Conservation (phyloP, 495 filamentous ascomycete species). For the Aspergillus homomorphus region DNA sequence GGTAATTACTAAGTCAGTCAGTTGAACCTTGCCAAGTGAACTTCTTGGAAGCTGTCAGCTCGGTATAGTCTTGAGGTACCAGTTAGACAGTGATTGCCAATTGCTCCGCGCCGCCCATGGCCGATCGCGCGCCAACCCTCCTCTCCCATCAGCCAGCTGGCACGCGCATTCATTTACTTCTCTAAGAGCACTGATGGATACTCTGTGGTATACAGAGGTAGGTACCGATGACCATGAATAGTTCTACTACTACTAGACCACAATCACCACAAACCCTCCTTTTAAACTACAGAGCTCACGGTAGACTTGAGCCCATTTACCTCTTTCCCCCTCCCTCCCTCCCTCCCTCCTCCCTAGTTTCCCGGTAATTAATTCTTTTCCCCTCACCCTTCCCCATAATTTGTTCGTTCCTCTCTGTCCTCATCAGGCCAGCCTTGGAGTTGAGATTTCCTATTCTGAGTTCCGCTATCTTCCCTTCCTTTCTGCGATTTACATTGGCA, state of each 20-base stretch:
- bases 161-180: slow-evolving; percentile 21
- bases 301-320: neutral
- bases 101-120: slow-evolving; percentile 33
- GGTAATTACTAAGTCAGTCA: too few relatives aligned
- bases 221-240: too few relatives aligned
- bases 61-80: too few relatives aligned
- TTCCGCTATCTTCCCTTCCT: neutral
- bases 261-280: slow-evolving; percentile 1
- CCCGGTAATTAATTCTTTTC: neutral
- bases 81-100: slow-evolving; percentile 3
- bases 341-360: neutral
- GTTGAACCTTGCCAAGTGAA: too few relatives aligned
- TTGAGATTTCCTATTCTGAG: neutral
- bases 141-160: slow-evolving; percentile 24
- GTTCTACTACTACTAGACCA: neutral
- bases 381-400: neutral
- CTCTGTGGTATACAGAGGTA: neutral
- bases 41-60: too few relatives aligned
- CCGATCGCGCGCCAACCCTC: slow-evolving; percentile 46
- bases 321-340: neutral
- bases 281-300: slow-evolving; percentile 10
- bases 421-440: too few relatives aligned
- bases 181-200: slow-evolving; percentile 1
- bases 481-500: neutral
- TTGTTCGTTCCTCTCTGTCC: neutral